Conservation (phyloP, 2,329 filamentous ascomycete species). For the Pseudocercospora fijiensis region DNA sequence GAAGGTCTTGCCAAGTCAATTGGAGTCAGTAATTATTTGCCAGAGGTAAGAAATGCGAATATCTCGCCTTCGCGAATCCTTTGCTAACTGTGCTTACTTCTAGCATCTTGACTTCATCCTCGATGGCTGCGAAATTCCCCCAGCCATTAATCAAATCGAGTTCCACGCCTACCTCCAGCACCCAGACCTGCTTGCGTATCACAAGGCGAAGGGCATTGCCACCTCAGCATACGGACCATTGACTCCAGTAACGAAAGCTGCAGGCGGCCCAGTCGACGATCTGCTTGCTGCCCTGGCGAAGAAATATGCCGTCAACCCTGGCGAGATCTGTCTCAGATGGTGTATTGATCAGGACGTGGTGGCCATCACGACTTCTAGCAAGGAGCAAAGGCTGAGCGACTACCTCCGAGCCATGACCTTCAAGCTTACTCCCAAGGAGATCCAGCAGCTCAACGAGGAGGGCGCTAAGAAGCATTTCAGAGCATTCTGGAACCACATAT, state of each 20-base stretch:
- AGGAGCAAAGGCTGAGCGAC: constrained; percentile 59
- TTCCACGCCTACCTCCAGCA: constrained; percentile 68
- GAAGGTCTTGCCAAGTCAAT: constrained; percentile 60
- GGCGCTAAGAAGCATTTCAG: constrained; percentile 54
- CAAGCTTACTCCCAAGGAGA: constrained; percentile 58
- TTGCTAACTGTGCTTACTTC: not conserved
- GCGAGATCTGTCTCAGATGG: constrained; percentile 60
- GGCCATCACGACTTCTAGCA: constrained; percentile 60
- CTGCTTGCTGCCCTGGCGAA: constrained; percentile 54
- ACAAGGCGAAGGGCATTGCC: constrained; percentile 50
- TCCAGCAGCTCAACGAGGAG: constrained; percentile 51
- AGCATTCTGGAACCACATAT: constrained; percentile 54
- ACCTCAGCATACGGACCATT: constrained; percentile 50
- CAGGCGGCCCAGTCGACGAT: constrained; percentile 56
- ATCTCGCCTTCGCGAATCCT: not conserved
- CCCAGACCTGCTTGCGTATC: constrained; percentile 55
- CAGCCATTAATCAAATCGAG: constrained; percentile 68
- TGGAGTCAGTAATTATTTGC: constrained; percentile 62
- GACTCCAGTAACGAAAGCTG: constrained; percentile 54
- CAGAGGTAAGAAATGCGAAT: constrained; percentile 25
- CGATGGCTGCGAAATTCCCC: constrained; percentile 54
- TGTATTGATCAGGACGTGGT: constrained; percentile 61
- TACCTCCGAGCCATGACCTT: constrained; percentile 58
- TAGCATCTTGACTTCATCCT: constrained; percentile 56
- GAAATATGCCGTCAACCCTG: constrained; percentile 60